These are phyloP conservation scores for Coemansia sp. DNA, from an alignment of 192 early-diverging fungal genomes.

Conservation along the genomic window DNA sequence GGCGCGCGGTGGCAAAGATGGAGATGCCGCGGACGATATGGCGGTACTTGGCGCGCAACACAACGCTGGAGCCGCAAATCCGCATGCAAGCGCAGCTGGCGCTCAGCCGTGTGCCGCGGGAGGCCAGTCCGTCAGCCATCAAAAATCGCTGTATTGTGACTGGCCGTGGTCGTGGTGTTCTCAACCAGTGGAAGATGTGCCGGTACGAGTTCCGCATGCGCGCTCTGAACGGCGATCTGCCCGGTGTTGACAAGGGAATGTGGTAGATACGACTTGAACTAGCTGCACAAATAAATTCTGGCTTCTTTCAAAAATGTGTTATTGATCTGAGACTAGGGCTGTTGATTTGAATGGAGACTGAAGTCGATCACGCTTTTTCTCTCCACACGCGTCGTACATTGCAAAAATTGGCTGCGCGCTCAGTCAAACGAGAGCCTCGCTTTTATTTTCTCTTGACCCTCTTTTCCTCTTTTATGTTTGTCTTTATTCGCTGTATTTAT, in stretches of 20 bases:
- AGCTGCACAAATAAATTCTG: neutral
- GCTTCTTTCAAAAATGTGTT: neutral
- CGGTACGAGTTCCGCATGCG: slow-evolving; percentile 79
- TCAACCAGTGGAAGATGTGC: slow-evolving; percentile 73
- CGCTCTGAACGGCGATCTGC: slow-evolving; percentile 75
- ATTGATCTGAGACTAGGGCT: neutral
- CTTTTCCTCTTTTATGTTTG: neutral
- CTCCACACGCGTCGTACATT: neutral
- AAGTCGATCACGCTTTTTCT: neutral
- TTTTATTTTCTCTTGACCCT: neutral
- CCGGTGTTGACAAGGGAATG: slow-evolving; percentile 77
- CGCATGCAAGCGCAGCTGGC: slow-evolving; percentile 77
- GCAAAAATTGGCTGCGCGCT: neutral
- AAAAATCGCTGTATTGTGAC: slow-evolving; percentile 75
- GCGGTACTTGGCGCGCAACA: slow-evolving; percentile 76
- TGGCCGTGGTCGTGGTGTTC: slow-evolving; percentile 72
- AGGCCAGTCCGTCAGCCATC: slow-evolving; percentile 64
- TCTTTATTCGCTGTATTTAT: neutral
- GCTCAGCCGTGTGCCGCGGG: slow-evolving; percentile 64
- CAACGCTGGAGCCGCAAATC: slow-evolving; percentile 67
- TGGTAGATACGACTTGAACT: slow-evolving; percentile 57
- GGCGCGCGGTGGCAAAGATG: slow-evolving; percentile 63
- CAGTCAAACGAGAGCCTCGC: neutral
- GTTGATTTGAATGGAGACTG: too few relatives aligned
- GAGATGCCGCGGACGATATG: slow-evolving; percentile 74